Conservation (phyloP, 805 yeast species). For the Scheffersomyces ergatensis region DNA sequence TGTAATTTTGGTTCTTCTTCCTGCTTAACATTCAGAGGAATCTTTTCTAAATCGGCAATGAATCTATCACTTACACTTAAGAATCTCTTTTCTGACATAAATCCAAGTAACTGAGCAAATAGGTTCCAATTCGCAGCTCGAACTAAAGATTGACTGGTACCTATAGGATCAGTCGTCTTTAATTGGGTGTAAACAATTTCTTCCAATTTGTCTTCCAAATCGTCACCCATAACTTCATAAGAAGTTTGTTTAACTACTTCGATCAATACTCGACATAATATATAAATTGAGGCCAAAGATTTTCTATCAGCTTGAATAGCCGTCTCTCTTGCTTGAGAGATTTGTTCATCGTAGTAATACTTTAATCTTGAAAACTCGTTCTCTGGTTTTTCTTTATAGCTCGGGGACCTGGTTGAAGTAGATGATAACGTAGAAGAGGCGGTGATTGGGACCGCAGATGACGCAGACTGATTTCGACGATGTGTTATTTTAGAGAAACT, state of each 20-base stretch:
- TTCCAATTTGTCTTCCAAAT: conserved; percentile 78
- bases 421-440: background rate
- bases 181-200: conserved; percentile 91
- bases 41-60: conserved; percentile 85
- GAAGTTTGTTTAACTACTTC: conserved; percentile 91
- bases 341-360: conserved; percentile 29
- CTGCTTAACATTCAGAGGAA: conserved; percentile 44
- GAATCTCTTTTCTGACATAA: conserved; percentile 83
- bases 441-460: conserved; percentile 22
- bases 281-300: conserved; percentile 81
- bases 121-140: conserved; percentile 92
- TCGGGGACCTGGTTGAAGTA: background rate
- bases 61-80: conserved; percentile 89
- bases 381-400: conserved; percentile 5
- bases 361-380: conserved; percentile 18
- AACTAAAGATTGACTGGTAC: conserved; percentile 57
- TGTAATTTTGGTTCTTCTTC: conserved; percentile 58
- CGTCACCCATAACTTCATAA: conserved; percentile 68
- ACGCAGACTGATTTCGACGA: conserved; percentile 50
- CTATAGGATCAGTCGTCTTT: conserved; percentile 81
- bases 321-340: conserved; percentile 51
- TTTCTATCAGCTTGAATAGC: conserved; percentile 85
- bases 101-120: conserved; percentile 84
- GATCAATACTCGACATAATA: conserved; percentile 85
- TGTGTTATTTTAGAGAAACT: conserved; percentile 40